Base-by-base conservation (phyloP, 257 asterid species). In the Orobanche coerulescens region DNA sequence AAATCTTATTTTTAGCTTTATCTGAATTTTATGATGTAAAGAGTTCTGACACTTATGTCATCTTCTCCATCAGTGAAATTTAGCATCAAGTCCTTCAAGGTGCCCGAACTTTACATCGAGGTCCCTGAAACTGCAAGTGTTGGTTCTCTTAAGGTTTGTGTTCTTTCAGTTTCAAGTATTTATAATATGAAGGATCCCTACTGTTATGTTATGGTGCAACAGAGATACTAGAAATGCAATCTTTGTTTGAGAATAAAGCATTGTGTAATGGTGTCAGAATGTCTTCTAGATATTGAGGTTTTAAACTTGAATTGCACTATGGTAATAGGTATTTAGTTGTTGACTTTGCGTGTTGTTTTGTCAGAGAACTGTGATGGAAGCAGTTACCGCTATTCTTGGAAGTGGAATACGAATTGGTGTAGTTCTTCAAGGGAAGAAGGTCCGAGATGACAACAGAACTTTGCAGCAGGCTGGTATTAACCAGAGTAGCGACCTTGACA, bases 101-200 rank as follows among this genome's bases (percentile, higher is more conserved):
- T 93, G 73, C 99, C 99, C 11, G 99, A 93, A 76, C 88, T 93
- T 62, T 84, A 80, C 68, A 72, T 93, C 19, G 99, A 93, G 84
- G 94, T 93, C 74, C 90, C 99, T 50, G 97, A 93, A 80, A 83
- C 79, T 55, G 88, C 86, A 39, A 93, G 92, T 30, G 84, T 93
- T 59, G 96, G 97, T 71, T 85, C 95, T 24, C 80, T 93, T 62
- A 93, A 89, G 96, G 99, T 93, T 69, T 52, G 74, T 58, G 55
- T 16, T 34, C 19, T 2, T 23, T 59, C 25, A 42, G 39, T 61
- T 69, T 48, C 46, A 28, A 22, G 48, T 54, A 23, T 43, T 37
- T 22, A 16, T 68, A 55, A 52, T 22, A 24, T 39, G 37, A 37
- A 59, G 36, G 50, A 14, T 58, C 7, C 39, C 19, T 37, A 4